Base-by-base conservation (phyloP, 257 asterid species). In the Euphrasia confusa region DNA sequence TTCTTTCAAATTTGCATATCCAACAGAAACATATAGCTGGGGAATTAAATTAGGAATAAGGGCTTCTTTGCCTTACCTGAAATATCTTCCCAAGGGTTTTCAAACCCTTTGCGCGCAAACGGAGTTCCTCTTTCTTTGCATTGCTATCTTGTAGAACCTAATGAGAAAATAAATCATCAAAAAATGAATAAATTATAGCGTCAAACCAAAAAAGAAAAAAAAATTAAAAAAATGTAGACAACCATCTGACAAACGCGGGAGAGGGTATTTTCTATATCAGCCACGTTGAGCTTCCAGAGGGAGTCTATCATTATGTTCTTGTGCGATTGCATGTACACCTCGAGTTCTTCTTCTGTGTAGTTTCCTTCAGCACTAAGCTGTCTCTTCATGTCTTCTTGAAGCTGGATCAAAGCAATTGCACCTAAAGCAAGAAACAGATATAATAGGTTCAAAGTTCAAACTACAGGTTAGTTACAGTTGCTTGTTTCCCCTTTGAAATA, bases 271-370 rank as follows among this genome's bases (percentile, higher is more conserved):
- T 92, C 99, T 60, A 92, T 92, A 77, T 92, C 99, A 57, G 99
- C 99, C 69, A 92, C 99, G 68, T 92, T 92, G 74, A 92, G 96
- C 87, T 92, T 92, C 99, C 99, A 92, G 47, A 89, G 86, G 30
- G 99, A 92, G 79, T 92, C 97, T 9, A 80, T 87, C 99, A 92
- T 92, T 58, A 92, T 37, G 76, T 87, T 84, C 85, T 89, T 89
- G 90, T 92, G 89, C 27, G 99, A 84, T 71, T 89, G 85, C 94
- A 89, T 78, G 80, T 84, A 86, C 62, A 75, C 93, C 76, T 92
- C 99, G 54, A 92, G 94, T 77, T 87, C 95, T 65, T 77, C 91
- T 71, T 92, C 97, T 3, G 97, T 84, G 78, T 84, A 89, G n/a
- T n/a, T n/a, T 68, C 97, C 96, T 80, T 89, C 86, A 24, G 93